phyloP scores from a whole-genome alignment of 345 rosid species.

The Populus tremula region DNA sequence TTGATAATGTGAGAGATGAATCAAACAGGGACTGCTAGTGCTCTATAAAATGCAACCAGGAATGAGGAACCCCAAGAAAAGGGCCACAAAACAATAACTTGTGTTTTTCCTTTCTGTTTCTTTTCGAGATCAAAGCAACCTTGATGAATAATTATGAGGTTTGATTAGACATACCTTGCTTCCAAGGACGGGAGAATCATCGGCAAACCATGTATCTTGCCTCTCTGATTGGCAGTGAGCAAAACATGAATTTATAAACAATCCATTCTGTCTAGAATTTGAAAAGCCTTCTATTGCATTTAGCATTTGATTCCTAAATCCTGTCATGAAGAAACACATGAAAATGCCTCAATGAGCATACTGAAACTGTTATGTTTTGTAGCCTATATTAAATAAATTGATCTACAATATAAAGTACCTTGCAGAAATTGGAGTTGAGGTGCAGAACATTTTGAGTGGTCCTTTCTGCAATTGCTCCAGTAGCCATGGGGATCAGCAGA shows the following conservation, averaged over 20 bases:
- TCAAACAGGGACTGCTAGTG: not conserved
- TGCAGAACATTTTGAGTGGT: slow-evolving; percentile 69
- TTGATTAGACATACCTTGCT: slow-evolving; percentile 53
- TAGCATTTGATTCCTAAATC: slow-evolving; percentile 84
- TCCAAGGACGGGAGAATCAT: slow-evolving; percentile 66
- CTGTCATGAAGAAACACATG: slow-evolving; percentile 33
- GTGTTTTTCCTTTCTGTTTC: not conserved
- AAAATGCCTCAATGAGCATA: not conserved
- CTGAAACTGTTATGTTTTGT: not conserved
- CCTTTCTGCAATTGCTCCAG: slow-evolving; percentile 78
- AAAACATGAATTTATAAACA: slow-evolving; percentile 89
- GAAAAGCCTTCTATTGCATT: slow-evolving; percentile 57
- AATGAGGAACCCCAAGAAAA: not conserved
- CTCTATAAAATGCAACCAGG: not conserved
- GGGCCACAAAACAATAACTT: not conserved
- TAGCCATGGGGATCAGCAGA: slow-evolving; percentile 84
- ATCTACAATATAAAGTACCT: slow-evolving; percentile 41
- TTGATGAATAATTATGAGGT: not conserved
- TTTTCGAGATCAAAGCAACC: not conserved
- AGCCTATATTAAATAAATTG: not conserved
- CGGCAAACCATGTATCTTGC: slow-evolving; percentile 93
- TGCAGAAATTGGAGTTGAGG: slow-evolving; percentile 67
- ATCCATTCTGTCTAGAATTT: slow-evolving; percentile 63
- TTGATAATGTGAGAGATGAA: not conserved
- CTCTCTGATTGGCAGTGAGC: slow-evolving; percentile 97